phyloP scores from a whole-genome alignment of 1,284 basidiomycete species.

The Exobasidium rhododendri region DNA sequence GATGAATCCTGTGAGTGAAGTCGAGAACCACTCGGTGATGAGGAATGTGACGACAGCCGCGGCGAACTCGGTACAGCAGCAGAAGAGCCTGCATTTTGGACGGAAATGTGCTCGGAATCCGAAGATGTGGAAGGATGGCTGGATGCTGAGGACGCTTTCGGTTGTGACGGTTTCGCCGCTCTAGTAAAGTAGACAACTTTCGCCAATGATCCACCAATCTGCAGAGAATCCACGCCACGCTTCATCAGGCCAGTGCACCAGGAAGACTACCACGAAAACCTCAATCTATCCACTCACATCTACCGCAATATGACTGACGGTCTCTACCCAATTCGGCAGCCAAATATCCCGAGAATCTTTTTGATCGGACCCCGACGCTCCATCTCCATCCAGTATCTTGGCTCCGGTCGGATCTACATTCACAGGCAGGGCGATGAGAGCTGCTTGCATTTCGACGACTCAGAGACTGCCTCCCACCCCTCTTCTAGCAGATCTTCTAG shows the following conservation, averaged over 20 bases:
- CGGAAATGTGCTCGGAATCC: no score
- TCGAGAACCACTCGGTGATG: constrained; percentile 20
- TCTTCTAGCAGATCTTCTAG: no score
- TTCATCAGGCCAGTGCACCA: no score
- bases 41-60: constrained; percentile 10
- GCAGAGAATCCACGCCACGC: constrained; percentile 20
- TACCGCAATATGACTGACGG: constrained; percentile 53
- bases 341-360: constrained; percentile 52
- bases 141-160: no score
- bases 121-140: no score
- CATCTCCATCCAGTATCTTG: constrained; percentile 38
- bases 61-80: no score
- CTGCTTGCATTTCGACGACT: constrained; percentile 6
- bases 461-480: no score
- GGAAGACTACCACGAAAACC: no score
- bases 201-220: constrained; percentile 95
- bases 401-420: constrained; percentile 32
- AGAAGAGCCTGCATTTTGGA: no score
- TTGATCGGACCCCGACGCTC: constrained; percentile 37
- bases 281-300: constrained; percentile 30
- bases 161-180: not conserved
- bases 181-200: constrained; percentile 94
- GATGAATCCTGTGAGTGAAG: constrained; percentile 30
- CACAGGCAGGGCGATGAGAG: constrained; percentile 15
- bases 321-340: constrained; percentile 51